phyloP scores from a whole-genome alignment of 73 alveolate species.

The Urostyla sp. region DNA sequence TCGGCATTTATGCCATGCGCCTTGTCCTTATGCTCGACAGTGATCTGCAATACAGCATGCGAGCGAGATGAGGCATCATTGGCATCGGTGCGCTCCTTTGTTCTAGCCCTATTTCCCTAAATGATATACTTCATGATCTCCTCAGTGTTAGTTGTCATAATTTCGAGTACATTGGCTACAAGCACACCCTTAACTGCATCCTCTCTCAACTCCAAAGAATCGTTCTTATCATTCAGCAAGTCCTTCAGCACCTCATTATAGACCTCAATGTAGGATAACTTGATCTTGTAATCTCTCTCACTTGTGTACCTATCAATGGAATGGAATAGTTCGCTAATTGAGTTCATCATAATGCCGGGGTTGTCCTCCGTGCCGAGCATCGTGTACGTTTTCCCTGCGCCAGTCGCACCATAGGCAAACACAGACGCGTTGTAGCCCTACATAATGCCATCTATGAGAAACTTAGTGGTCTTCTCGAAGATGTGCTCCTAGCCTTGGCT shows the following conservation, averaged over 20 bases:
- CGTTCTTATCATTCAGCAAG: constrained; percentile 82
- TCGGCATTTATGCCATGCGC: constrained; percentile 88
- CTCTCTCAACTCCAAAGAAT: constrained; percentile 94
- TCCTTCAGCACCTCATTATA: constrained; percentile 93
- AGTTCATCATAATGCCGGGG: constrained; percentile 94
- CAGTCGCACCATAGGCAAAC: constrained; percentile 98
- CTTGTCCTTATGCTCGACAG: constrained; percentile 87
- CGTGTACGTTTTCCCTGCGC: constrained; percentile 99
- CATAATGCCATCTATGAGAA: constrained; percentile 84
- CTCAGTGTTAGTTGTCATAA: constrained; percentile 87
- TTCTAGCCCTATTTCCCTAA: constrained; percentile 97
- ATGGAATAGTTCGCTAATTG: constrained; percentile 91
- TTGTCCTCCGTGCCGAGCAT: constrained; percentile 95
- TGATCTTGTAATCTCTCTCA: constrained; percentile 85
- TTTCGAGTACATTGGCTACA: constrained; percentile 91
- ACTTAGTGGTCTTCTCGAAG: constrained; percentile 80
- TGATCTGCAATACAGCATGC: constrained; percentile 94
- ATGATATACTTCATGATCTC: constrained; percentile 87
- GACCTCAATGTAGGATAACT: constrained; percentile 89
- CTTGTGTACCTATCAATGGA: constrained; percentile 74
- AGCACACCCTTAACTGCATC: constrained; percentile 94
- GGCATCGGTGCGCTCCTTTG: constrained; percentile 99
- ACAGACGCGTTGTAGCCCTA: constrained; percentile 97
- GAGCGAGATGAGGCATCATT: constrained; percentile 96
- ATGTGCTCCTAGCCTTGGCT: constrained; percentile 57